phyloP scores from a whole-genome alignment of 2,329 filamentous ascomycete genomes.

The Xylaria sp. region DNA sequence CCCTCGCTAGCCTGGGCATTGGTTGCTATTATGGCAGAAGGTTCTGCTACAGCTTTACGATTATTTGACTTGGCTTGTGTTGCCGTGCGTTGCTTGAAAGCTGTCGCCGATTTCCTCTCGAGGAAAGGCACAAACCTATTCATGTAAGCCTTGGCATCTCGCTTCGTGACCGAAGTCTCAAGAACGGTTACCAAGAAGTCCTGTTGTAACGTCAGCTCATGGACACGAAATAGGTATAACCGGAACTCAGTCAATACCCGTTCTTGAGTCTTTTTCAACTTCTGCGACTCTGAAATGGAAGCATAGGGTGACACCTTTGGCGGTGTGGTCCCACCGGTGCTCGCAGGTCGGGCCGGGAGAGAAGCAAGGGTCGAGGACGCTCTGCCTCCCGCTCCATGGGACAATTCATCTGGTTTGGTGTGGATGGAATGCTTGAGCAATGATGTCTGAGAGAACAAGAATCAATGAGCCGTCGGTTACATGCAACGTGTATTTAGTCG shows the following conservation, averaged over 20 bases:
- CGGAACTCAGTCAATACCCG: conserved; percentile 45
- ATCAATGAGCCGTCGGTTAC: conserved; percentile 11
- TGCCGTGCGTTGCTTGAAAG: conserved; percentile 39
- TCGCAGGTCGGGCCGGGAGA: conserved; percentile 35
- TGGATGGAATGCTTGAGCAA: conserved; percentile 34
- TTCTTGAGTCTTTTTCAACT: conserved; percentile 54
- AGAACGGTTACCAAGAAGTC: conserved; percentile 88
- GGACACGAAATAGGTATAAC: background rate
- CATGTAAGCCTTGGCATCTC: conserved; percentile 90
- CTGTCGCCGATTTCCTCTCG: conserved; percentile 43
- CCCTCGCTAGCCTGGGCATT: conserved; percentile 1
- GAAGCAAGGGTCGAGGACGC: conserved; percentile 27
- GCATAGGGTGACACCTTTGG: conserved; percentile 44
- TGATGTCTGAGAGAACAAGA: conserved; percentile 33
- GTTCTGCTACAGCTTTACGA: conserved; percentile 5
- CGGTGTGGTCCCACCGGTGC: conserved; percentile 36
- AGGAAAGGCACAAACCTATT: conserved; percentile 71
- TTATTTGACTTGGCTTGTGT: conserved; percentile 35
- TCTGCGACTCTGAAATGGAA: conserved; percentile 52
- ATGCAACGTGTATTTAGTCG: conserved; percentile 21
- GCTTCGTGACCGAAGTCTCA: conserved; percentile 86
- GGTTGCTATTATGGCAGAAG: conserved; percentile 9
- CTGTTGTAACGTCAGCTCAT: conserved; percentile 48
- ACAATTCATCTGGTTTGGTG: conserved; percentile 26
- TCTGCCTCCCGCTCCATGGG: conserved; percentile 29